phyloP scores from a whole-genome alignment of 2,329 filamentous ascomycete genomes.

The Penicillium sp. region DNA sequence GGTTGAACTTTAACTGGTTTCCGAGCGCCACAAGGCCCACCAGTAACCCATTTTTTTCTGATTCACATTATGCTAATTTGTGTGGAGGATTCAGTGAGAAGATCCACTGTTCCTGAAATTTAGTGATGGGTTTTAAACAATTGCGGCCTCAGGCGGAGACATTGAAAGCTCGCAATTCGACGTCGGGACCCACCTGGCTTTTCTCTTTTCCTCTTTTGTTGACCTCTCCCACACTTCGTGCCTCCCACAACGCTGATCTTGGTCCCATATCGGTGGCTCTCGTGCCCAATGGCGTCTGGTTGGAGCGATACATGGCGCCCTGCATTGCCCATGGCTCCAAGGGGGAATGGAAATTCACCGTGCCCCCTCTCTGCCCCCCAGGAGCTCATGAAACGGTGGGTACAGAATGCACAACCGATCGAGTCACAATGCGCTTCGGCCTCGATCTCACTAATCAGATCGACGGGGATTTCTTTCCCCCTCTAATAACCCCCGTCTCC shows the following conservation, averaged over 20 bases:
- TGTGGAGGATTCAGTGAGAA: background rate
- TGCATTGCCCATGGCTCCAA: background rate
- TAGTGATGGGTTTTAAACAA: background rate
- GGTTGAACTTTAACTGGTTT: background rate
- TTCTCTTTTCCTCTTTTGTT: background rate
- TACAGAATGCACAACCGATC: conserved; percentile 10
- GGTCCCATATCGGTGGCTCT: background rate
- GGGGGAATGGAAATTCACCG: background rate
- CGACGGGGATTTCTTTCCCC: conserved; percentile 8
- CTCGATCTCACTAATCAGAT: conserved; percentile 11
- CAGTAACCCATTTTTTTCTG: background rate
- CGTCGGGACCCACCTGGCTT: background rate
- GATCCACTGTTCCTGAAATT: background rate
- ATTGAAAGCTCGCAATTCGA: background rate
- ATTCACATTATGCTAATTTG: background rate
- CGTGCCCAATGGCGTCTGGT: background rate
- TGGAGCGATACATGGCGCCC: background rate
- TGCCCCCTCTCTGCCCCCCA: background rate
- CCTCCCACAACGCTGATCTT: background rate
- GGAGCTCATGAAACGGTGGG: conserved; percentile 17
- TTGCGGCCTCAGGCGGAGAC: background rate
- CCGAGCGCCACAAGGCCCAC: background rate
- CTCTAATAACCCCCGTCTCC: conserved; percentile 6
- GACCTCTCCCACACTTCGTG: background rate
- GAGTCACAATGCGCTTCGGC: conserved; percentile 9